Base-by-base conservation (phyloP, 2,329 filamentous ascomycete genomes). In the Epichloe gansuensis region DNA sequence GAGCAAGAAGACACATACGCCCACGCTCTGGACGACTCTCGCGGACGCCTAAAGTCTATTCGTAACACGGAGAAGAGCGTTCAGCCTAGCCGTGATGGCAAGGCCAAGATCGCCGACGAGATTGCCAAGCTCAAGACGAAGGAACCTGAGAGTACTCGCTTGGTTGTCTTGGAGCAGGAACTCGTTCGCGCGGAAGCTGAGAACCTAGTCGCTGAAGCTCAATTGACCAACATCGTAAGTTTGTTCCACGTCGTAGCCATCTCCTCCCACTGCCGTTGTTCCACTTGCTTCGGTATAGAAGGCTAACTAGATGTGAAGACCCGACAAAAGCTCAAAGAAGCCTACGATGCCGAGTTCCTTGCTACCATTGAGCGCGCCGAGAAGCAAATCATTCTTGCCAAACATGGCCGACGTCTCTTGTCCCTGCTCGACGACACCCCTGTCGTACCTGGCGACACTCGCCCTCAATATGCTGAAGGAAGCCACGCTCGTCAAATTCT, bases 51-150 rank as follows among this genome's bases (percentile, higher is more conserved):
- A 67, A 98, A 98, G 78, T 80, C 87, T 58, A 94, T 98, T 60
- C 81, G 93, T 58, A 95, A 98, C 69, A 96, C 89, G 13, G 93
- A 98, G 74, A 85, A 85, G 71, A 94, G 87, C 58, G 91, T 98
- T 15, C 90, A 96, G 74, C 93, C 93, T 6, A 89, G 85, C 63
- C 80, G 93, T 54, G 90, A 95, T 60, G 79, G 86, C 61, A 93
- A 93, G 71, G 74, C 78, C 57, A 95, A 94, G 78, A 84, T 97
- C 57, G 77, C 84, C 53, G 91, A 97, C 64, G 91, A 98, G 69
- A 95, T 98, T 61, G 83, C 87, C 59, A 87, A 84, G 70, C 72
- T 96, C 60, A 96, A 95, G 76, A 79, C 85, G 68, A 96, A 93
- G 74, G 93, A 97, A 70, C 89, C 90, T 6, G 81, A 86, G 64